These are phyloP conservation scores for Centrapalus pauciflorus DNA, from an alignment of 129 eudicot species.

Conservation along the genomic window DNA sequence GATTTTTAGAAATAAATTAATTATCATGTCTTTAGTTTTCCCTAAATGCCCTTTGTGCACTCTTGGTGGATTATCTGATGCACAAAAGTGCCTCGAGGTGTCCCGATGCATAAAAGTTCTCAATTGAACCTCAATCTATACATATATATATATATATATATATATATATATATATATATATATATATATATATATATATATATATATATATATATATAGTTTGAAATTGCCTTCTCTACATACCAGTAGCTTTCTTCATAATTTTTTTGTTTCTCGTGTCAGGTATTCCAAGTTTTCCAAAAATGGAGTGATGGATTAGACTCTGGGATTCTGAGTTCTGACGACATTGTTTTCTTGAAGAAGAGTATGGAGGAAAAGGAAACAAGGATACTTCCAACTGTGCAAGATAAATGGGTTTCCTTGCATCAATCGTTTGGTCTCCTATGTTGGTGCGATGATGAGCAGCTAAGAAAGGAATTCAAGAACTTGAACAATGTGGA, in stretches of 20 bases:
- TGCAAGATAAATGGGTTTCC: constrained; percentile 79
- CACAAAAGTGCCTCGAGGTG: too few relatives aligned
- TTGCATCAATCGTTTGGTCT: constrained; percentile 64
- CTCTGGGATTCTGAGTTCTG: constrained; percentile 46
- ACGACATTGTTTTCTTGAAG: constrained; percentile 57
- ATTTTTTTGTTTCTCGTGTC: not conserved
- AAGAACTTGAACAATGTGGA: constrained; percentile 50
- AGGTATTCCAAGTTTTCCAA: constrained; percentile 70
- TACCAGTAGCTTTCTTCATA: not conserved
- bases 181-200: too few relatives aligned
- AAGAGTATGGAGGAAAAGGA: constrained; percentile 46
- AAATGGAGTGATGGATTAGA: constrained; percentile 56
- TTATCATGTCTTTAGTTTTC: too few relatives aligned
- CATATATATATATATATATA: too few relatives aligned
- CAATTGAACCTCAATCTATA: too few relatives aligned
- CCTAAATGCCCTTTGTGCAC: too few relatives aligned
- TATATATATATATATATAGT: too few relatives aligned
- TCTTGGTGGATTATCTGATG: too few relatives aligned
- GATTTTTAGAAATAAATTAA: too few relatives aligned
- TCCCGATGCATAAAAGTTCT: too few relatives aligned
- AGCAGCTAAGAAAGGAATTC: constrained; percentile 55
- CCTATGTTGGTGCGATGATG: constrained; percentile 73
- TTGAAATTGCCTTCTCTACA: too few relatives aligned
- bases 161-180: too few relatives aligned
- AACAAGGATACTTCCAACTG: constrained; percentile 57